phyloP scores from a whole-genome alignment of 164 flowering plant species.

The Houttuynia cordata region DNA sequence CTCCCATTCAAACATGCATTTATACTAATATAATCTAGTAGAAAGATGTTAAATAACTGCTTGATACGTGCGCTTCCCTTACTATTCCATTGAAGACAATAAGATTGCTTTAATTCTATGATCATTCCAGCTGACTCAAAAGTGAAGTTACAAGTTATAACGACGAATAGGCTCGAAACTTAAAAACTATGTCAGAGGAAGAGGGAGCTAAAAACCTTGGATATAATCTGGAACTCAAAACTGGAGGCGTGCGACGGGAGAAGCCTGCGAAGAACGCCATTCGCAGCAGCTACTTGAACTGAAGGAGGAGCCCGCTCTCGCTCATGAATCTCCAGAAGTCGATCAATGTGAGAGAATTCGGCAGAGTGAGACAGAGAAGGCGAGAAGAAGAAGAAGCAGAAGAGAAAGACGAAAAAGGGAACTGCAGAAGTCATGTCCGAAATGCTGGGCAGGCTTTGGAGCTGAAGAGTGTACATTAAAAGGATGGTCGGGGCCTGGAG shows the following conservation, averaged over 20 bases:
- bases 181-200: background rate
- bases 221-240: constrained; percentile 43
- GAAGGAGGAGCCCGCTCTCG: constrained; percentile 40
- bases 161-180: no score
- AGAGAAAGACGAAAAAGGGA: constrained; percentile 8
- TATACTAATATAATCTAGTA: no score
- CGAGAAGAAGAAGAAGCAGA: constrained; percentile 1
- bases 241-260: constrained; percentile 51
- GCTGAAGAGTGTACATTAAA: background rate
- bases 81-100: no score
- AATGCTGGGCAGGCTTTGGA: background rate
- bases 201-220: constrained; percentile 23
- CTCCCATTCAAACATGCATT: no score
- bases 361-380: constrained; percentile 24
- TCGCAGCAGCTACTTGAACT: constrained; percentile 46
- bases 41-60: no score
- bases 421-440: constrained; percentile 12
- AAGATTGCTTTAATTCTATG: no score
- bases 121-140: no score
- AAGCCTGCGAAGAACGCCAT: constrained; percentile 36
- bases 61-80: no score
- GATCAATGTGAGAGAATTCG: constrained; percentile 39
- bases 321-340: constrained; percentile 41
- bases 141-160: no score
- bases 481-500: background rate